Conservation (phyloP, 208 protist species). For the Phytomonas sp. region DNA sequence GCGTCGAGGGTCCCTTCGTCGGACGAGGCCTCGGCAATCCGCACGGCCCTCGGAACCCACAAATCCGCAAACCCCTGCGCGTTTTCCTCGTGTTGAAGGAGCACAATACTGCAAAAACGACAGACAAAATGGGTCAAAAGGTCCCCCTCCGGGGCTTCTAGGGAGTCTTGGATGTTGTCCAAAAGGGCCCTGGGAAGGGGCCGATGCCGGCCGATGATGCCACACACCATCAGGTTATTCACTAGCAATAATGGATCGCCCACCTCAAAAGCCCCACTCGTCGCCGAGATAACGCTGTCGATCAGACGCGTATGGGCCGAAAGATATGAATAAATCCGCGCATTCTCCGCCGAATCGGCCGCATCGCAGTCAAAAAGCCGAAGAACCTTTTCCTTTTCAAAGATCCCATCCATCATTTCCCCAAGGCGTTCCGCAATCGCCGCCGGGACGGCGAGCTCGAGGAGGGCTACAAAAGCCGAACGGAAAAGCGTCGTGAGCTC, state of each 20-base stretch:
- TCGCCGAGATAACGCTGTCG: slow-evolving; percentile 31
- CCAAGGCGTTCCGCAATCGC: slow-evolving; percentile 16
- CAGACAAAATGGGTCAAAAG: slow-evolving; percentile 53
- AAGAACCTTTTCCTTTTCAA: slow-evolving; percentile 43
- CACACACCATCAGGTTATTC: slow-evolving; percentile 65
- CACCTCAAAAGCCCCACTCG: slow-evolving; percentile 32
- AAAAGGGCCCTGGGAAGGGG: slow-evolving; percentile 22
- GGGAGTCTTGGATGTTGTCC: slow-evolving; percentile 19
- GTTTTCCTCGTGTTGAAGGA: slow-evolving; percentile 41
- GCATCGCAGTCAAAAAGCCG: slow-evolving; percentile 67
- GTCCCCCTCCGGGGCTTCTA: slow-evolving; percentile 21
- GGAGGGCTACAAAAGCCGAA: not conserved
- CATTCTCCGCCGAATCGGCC: slow-evolving; percentile 32
- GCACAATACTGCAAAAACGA: slow-evolving; percentile 43
- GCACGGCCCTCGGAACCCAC: slow-evolving; percentile 30
- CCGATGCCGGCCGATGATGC: slow-evolving; percentile 36
- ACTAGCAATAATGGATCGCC: slow-evolving; percentile 68
- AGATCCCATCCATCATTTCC: slow-evolving; percentile 21
- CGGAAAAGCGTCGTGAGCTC: not conserved
- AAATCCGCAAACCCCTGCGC: slow-evolving; percentile 23
- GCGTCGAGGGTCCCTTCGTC: slow-evolving; percentile 26
- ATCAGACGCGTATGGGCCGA: slow-evolving; percentile 31
- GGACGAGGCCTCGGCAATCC: slow-evolving; percentile 5
- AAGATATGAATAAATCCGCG: slow-evolving; percentile 30
- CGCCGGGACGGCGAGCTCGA: slow-evolving; percentile 7